Conservation (phyloP, 192 early-diverging fungal genomes). For the Funneliformis mosseae region DNA sequence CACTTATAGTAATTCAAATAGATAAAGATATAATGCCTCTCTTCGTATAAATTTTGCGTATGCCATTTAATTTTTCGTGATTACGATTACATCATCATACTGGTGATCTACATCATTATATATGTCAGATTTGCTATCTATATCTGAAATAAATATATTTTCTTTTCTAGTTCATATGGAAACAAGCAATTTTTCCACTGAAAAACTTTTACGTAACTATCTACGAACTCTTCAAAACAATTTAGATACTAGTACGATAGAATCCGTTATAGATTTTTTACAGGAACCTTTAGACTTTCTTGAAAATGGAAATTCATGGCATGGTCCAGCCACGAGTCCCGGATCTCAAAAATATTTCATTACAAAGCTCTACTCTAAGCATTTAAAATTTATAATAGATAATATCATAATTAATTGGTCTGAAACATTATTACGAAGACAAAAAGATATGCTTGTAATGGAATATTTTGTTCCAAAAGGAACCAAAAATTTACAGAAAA, state of each 20-base stretch:
- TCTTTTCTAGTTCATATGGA: not conserved
- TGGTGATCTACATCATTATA: no score
- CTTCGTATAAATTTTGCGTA: no score
- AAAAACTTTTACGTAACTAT: not conserved
- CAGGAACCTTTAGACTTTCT: not conserved
- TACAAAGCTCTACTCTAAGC: not conserved
- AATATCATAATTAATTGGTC: conserved; percentile 1
- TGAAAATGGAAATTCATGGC: not conserved
- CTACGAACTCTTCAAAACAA: not conserved
- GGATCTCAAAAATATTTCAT: not conserved
- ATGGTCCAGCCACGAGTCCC: not conserved
- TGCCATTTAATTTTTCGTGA: no score
- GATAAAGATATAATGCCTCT: no score
- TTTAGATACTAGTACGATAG: not conserved
- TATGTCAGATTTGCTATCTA: no score
- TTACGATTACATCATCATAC: no score
- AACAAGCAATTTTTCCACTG: not conserved
- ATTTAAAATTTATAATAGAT: not conserved
- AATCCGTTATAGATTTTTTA: not conserved
- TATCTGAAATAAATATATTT: no score
- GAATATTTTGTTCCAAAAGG: conserved; percentile 7
- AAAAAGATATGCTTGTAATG: not conserved
- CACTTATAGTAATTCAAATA: no score
- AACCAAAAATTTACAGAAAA: not conserved
- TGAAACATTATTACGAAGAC: not conserved